Evolutionary conservation across 192 early-diverging fungal genomes (phyloP), one percentile per base, ranked within the genome.

Genomic region (Phycomyces nitens): DNA sequence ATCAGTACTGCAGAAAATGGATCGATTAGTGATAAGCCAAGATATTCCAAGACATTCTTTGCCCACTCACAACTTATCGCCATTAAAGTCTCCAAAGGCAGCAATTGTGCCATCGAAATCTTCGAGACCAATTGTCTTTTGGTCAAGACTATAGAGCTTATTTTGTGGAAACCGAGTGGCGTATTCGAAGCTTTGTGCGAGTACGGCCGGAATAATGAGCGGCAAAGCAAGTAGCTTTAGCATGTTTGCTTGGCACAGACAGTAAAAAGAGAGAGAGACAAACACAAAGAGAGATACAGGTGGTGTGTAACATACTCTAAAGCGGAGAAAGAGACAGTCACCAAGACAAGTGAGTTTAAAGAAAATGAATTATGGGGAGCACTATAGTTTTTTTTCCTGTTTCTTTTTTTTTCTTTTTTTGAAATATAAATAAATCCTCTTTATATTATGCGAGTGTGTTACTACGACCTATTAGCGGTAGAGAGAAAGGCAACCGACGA

Each of bases 391-490:
- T n/a, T n/a, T n/a, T 34, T 34, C 29, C 2, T 34, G 2, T 7
- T 34, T 34, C 29, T 34, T 34, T 34, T 2, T 34, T 34, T 34
- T 34, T 5, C 7, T 34, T 34, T 34, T n/a, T n/a, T n/a, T n/a
- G n/a, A n/a, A n/a, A n/a, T n/a, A 34, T 34, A 34, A 34, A 34
- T 5, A 47, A 18, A 18, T 47, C 2, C 12, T 42, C 14, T 42
- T 7, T 14, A 10, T 47, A 23, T 49, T 60, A 81, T 84, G 72
- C 82, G 86, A 38, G 89, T 82, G 15, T 97, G 95, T 72, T 91
- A 97, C 72, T 97, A 97, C 73, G 92, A 93, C 56, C 69, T 96
- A 50, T 86, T 97, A 10, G 89, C 85, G 29, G 88, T 97, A 38
- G 88, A 88, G 44, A 76, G 86, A 41, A 80, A 69, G 52, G 95